Conservation (phyloP, 2,329 filamentous ascomycete genomes). For the Aspergillus proliferans region DNA sequence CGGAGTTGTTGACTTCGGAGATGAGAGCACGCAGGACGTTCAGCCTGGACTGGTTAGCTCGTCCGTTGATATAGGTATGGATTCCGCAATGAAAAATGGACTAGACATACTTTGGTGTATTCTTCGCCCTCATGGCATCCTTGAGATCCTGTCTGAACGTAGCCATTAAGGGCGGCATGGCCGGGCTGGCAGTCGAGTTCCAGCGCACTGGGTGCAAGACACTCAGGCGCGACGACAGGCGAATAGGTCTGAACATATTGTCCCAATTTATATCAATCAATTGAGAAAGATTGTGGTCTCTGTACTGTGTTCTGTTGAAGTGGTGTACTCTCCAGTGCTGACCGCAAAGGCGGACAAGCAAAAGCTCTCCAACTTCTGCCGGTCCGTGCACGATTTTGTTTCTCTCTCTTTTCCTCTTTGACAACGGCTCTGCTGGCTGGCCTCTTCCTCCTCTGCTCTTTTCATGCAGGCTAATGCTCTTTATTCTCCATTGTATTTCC, state of each 20-base stretch:
- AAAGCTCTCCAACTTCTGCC: slow-evolving; percentile 12
- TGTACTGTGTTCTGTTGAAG: no score
- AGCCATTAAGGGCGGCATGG: slow-evolving; percentile 38
- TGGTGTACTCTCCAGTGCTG: slow-evolving; percentile 4
- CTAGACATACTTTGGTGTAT: slow-evolving; percentile 35
- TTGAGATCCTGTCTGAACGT: slow-evolving; percentile 44
- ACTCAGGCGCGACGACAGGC: slow-evolving; percentile 21
- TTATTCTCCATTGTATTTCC: slow-evolving; percentile 12
- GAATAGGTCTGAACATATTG: slow-evolving; percentile 29
- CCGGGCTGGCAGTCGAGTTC: slow-evolving; percentile 33
- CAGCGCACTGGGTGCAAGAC: slow-evolving; percentile 30
- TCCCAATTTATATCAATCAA: background rate
- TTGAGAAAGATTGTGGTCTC: background rate
- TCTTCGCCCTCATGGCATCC: slow-evolving; percentile 45
- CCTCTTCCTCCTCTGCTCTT: background rate
- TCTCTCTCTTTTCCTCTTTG: slow-evolving; percentile 11
- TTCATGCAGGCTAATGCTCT: slow-evolving; percentile 8
- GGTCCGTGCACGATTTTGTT: slow-evolving; percentile 36
- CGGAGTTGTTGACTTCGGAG: slow-evolving; percentile 45
- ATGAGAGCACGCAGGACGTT: slow-evolving; percentile 45
- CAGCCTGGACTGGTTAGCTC: slow-evolving; percentile 25
- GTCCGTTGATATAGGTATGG: no score
- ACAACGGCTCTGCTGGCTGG: no score
- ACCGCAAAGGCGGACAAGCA: slow-evolving; percentile 11
- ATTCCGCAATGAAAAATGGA: background rate